These are phyloP conservation scores for Aeschynomene evenia DNA, from an alignment of 306 rosid genomes.

Conservation along the genomic window DNA sequence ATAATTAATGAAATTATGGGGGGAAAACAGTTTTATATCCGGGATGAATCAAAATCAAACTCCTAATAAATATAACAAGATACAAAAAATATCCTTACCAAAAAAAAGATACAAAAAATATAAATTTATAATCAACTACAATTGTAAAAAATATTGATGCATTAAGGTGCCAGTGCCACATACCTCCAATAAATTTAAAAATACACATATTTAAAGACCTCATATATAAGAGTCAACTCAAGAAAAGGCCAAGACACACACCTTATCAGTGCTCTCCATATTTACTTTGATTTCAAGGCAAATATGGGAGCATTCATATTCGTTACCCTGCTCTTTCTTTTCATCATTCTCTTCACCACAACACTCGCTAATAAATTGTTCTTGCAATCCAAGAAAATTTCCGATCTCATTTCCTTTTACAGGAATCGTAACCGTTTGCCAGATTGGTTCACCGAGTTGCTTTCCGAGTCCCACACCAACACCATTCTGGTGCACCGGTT, in stretches of 20 bases:
- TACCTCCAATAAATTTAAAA: background rate
- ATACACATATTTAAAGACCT: constrained; percentile 2
- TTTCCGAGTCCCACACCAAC: constrained; percentile 53
- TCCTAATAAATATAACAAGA: too few species aligned
- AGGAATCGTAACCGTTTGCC: constrained; percentile 55
- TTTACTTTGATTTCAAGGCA: background rate
- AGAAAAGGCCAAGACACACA: background rate
- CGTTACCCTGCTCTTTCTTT: constrained; percentile 37
- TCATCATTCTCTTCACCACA: constrained; percentile 26
- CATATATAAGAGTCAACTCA: constrained; percentile 31
- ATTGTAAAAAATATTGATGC: too few species aligned
- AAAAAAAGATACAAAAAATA: too few species aligned
- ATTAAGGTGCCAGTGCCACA: background rate
- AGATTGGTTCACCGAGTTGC: constrained; percentile 77
- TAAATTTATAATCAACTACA: too few species aligned
- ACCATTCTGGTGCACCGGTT: constrained; percentile 64
- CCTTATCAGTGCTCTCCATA: background rate
- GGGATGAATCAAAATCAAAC: too few species aligned
- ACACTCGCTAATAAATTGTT: constrained; percentile 28
- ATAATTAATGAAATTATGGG: too few species aligned
- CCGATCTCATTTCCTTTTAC: constrained; percentile 64
- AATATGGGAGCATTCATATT: constrained; percentile 42
- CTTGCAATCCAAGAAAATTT: constrained; percentile 26
- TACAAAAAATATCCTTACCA: too few species aligned
- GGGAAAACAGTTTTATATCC: too few species aligned